Evolutionary conservation across 768 basidiomycete species (phyloP).

Genomic region (Mycena haematopus): DNA sequence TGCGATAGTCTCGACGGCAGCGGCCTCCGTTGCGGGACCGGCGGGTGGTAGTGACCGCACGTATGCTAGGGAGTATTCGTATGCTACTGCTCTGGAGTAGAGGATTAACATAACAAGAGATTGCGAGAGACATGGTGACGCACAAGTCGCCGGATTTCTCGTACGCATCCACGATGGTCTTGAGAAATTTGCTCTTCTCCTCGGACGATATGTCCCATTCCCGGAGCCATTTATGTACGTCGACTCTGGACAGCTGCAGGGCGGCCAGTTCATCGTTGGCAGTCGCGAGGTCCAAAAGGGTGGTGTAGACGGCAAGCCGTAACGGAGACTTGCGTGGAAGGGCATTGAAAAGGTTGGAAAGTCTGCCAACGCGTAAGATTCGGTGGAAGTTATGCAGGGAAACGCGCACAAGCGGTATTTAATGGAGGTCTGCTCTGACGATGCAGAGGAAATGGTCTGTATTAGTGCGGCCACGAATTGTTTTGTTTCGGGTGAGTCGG

Average conservation of each 20-base stretch:
- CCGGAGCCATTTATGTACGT: constrained; percentile 78
- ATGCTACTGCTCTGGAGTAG: constrained; percentile 58
- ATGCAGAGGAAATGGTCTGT: constrained; percentile 59
- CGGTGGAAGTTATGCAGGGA: constrained; percentile 18
- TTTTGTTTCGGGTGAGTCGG: constrained; percentile 61
- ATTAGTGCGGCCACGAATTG: constrained; percentile 57
- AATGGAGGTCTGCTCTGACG: constrained; percentile 57
- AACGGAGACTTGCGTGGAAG: constrained; percentile 69
- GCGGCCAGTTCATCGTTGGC: constrained; percentile 66
- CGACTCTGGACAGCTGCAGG: constrained; percentile 62
- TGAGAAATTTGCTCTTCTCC: constrained; percentile 71
- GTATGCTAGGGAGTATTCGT: constrained; percentile 68
- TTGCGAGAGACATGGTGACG: constrained; percentile 35
- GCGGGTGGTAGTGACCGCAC: constrained; percentile 64
- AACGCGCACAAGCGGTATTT: constrained; percentile 78
- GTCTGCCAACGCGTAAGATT: constrained; percentile 45
- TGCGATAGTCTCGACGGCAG: constrained; percentile 66
- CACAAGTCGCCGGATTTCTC: constrained; percentile 65
- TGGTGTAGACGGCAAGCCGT: constrained; percentile 65
- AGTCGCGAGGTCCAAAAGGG: constrained; percentile 65
- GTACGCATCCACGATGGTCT: constrained; percentile 65
- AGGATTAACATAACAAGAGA: constrained; percentile 9
- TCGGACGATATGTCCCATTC: constrained; percentile 74
- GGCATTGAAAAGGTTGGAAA: constrained; percentile 85
- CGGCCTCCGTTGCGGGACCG: constrained; percentile 56